Base-by-base conservation (phyloP, 1,139 yeast genomes). In the Arxiozyma telluris region DNA sequence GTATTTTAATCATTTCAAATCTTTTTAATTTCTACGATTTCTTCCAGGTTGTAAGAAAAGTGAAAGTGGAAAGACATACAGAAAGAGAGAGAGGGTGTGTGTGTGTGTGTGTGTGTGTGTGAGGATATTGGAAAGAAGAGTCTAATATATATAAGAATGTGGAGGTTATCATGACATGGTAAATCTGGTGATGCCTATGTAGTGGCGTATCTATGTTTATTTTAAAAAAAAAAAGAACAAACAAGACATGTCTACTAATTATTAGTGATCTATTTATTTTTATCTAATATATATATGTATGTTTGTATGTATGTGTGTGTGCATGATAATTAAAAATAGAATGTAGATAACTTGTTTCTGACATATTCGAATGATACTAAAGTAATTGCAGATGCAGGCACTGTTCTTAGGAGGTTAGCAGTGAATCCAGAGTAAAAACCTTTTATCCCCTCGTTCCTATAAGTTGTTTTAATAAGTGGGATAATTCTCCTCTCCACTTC, bases 371-470 rank as follows among this genome's bases (percentile, higher is more conserved):
- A 93, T 44, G 96, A 86, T n/a, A 91, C 91, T 61, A 93, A 75
- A 2, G 98, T 93, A 23, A 93, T 88, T 0, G 97, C 97, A 64
- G 93, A 83, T 8, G 97, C 93, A 5, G 99, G 98, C 1, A 93
- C 89, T 0, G 98, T 94, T 64, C 99, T 76, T 41, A 89, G 80
- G 66, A 93, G 74, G 67, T 93, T 93, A 20, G 95, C 84, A 1
- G 83, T 78, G 65, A 91, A 85, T 0, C 99, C 99, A 1, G 95
- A 85, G 66, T 93, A 93, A 67, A 89, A 93, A 4, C 95, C 97
- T 44, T 76, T 69, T 58, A 86, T 59, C 4, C 98, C 97, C 67
- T 90, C 97, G 57, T 78, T 81, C 50, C 64, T 63, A 64, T 80
- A 84, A 23, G 90, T 83, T 9, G 77, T 74, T 47, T 68, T 67